phyloP scores from a whole-genome alignment of 768 basidiomycete genomes.

The Cystoderma amianthinum region DNA sequence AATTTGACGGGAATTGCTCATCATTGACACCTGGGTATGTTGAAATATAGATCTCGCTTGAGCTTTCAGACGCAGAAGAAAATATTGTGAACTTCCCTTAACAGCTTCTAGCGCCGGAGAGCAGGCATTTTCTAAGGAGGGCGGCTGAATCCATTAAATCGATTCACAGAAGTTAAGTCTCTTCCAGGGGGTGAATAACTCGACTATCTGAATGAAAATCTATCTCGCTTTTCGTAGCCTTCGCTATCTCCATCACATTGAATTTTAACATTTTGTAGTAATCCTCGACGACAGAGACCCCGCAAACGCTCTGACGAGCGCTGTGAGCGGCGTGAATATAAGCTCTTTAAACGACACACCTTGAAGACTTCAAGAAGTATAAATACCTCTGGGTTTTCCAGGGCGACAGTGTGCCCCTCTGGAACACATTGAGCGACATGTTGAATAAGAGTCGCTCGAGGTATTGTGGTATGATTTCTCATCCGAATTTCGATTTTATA shows the following conservation, averaged over 20 bases:
- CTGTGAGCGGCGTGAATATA: slow-evolving; percentile 1
- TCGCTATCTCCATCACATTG: slow-evolving; percentile 73
- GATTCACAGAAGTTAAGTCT: too few relatives aligned
- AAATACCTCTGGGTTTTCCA: slow-evolving; percentile 64
- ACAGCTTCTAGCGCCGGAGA: too few relatives aligned
- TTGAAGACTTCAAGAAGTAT: slow-evolving; percentile 82
- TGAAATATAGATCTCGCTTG: too few relatives aligned
- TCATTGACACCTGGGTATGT: too few relatives aligned
- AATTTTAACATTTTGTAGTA: slow-evolving; percentile 71
- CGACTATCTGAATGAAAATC: slow-evolving; percentile 10
- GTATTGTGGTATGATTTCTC: slow-evolving; percentile 70
- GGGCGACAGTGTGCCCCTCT: slow-evolving; percentile 55
- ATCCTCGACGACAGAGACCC: slow-evolving; percentile 65
- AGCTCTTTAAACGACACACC: slow-evolving; percentile 29
- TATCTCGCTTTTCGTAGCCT: slow-evolving; percentile 30
- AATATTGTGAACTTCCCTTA: too few relatives aligned
- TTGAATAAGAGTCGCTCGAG: slow-evolving; percentile 54
- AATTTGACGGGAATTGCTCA: too few relatives aligned
- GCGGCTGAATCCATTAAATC: too few relatives aligned
- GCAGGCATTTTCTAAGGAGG: too few relatives aligned
- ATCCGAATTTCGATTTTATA: slow-evolving; percentile 77
- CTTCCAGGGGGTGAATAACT: background rate
- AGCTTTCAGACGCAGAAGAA: too few relatives aligned
- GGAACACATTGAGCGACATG: slow-evolving; percentile 69
- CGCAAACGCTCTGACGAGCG: slow-evolving; percentile 58